Percentiles rank a stretch among this genome's conserved stretches.
Evolutionary conservation across 2,329 filamentous ascomycete species (phyloP).

Genomic region (Coniochaeta sp.): DNA sequence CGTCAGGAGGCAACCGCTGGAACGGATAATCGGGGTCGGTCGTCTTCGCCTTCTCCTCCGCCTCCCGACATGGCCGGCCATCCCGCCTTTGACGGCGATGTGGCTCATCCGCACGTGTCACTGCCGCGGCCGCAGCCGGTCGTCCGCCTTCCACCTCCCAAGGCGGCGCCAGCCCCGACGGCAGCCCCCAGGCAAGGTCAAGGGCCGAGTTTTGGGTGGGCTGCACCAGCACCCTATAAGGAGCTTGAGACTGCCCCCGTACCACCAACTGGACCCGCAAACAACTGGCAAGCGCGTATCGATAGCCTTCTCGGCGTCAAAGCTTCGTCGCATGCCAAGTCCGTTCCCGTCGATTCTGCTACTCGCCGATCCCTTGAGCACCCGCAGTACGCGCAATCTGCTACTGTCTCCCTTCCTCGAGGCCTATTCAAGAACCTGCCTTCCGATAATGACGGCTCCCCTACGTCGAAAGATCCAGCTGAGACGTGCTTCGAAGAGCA

Average conservation of each 20-base stretch:
- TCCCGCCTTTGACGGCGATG: conserved; percentile 64
- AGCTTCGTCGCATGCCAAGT: conserved; percentile 44
- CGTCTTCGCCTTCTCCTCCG: conserved; percentile 61
- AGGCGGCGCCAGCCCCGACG: conserved; percentile 29
- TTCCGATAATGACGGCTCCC: conserved; percentile 27
- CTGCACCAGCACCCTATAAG: conserved; percentile 22
- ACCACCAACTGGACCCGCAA: conserved; percentile 5
- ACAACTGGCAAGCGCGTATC: conserved; percentile 67
- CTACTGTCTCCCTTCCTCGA: conserved; percentile 62
- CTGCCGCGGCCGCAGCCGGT: conserved; percentile 64
- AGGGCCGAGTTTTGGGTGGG: conserved; percentile 24
- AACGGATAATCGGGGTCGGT: conserved; percentile 25
- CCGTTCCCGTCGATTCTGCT: conserved; percentile 57
- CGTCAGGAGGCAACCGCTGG: conserved; percentile 26
- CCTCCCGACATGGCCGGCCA: conserved; percentile 64
- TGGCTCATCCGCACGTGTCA: conserved; percentile 57
- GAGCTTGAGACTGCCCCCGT: conserved; percentile 11
- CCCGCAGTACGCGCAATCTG: conserved; percentile 22
- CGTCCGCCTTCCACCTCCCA: conserved; percentile 69
- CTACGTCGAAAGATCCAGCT: conserved; percentile 60
- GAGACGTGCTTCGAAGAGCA: conserved; percentile 77
- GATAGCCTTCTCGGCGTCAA: conserved; percentile 68
- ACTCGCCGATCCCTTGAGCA: conserved; percentile 62
- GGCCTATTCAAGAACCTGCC: conserved; percentile 4
- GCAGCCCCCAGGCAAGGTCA: conserved; percentile 11